Percentiles rank a stretch among this genome's conserved stretches.
Evolutionary conservation across 2,329 filamentous ascomycete species (phyloP).

Genomic region (Aspergillus aculeatus): DNA sequence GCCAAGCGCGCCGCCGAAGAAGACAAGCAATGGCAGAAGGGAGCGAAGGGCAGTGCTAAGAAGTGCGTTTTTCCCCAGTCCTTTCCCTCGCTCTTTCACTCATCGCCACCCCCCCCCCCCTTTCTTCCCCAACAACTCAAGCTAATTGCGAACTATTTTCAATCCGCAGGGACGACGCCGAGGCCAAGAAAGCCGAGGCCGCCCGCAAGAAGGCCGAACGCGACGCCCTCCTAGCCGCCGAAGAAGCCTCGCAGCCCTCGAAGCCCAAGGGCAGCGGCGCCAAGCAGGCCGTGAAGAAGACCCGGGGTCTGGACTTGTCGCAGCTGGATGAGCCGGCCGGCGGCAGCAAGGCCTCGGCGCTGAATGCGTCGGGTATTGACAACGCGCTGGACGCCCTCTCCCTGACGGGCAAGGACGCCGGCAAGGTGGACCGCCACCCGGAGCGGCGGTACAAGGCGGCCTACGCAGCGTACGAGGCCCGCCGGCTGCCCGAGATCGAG

Average conservation of each 20-base stretch:
- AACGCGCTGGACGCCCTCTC: slow-evolving; percentile 86
- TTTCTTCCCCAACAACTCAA: no score
- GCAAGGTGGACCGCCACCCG: slow-evolving; percentile 83
- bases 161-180: slow-evolving; percentile 70
- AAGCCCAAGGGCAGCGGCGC: slow-evolving; percentile 57
- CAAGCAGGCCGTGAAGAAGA: slow-evolving; percentile 53
- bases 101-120: not conserved
- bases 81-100: not conserved
- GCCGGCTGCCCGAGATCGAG: slow-evolving; percentile 80
- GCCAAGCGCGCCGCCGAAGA: slow-evolving; percentile 66
- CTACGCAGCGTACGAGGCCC: slow-evolving; percentile 77
- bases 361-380: slow-evolving; percentile 87
- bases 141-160: not conserved
- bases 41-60: slow-evolving; percentile 79
- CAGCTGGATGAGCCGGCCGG: slow-evolving; percentile 66
- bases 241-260: slow-evolving; percentile 68
- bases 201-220: slow-evolving; percentile 90
- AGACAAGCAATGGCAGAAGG: slow-evolving; percentile 77
- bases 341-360: slow-evolving; percentile 51
- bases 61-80: slow-evolving; percentile 61
- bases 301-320: slow-evolving; percentile 60
- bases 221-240: slow-evolving; percentile 76
- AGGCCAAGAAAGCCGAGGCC: slow-evolving; percentile 76
- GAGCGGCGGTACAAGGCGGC: slow-evolving; percentile 86
- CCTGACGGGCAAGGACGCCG: slow-evolving; percentile 57